These are phyloP conservation scores for Epichloe hybrida DNA, from an alignment of 2,329 filamentous ascomycete species.

Conservation along the genomic window DNA sequence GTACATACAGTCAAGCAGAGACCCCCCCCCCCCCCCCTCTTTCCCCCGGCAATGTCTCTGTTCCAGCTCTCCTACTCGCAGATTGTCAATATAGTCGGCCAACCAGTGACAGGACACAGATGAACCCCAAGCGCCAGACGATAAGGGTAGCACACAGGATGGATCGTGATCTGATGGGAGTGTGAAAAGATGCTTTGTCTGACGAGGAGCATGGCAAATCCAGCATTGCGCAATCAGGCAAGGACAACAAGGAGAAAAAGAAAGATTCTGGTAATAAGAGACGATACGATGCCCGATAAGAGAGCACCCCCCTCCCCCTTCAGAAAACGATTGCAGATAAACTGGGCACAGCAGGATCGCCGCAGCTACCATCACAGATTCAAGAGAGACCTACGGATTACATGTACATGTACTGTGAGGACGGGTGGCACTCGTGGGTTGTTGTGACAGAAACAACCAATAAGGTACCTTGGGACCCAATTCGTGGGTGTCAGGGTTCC, in stretches of 20 bases:
- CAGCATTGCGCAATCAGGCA: neutral
- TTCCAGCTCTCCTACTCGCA: conserved; percentile 11
- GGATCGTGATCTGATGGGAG: no score
- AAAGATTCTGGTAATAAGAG: neutral
- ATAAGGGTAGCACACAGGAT: no score
- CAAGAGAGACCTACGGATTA: neutral
- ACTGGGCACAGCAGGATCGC: neutral
- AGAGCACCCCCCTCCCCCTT: neutral
- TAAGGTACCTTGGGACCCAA: neutral
- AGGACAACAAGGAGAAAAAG: neutral
- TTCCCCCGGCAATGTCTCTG: conserved; percentile 12
- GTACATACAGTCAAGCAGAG: neutral
- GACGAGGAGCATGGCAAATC: neutral
- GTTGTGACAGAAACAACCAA: conserved; percentile 5
- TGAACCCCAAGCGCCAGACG: no score
- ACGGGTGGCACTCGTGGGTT: conserved; percentile 3
- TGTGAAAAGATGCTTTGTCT: no score
- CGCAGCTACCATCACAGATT: neutral
- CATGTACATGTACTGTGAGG: neutral
- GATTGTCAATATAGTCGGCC: neutral
- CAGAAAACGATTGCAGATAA: neutral
- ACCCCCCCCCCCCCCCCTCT: conserved; percentile 4
- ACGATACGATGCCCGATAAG: neutral
- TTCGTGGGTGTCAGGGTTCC: conserved; percentile 3
- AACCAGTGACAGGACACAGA: neutral